Evolutionary conservation across 2,329 filamentous ascomycete genomes (phyloP).

Genomic region (Xylaria sp.): DNA sequence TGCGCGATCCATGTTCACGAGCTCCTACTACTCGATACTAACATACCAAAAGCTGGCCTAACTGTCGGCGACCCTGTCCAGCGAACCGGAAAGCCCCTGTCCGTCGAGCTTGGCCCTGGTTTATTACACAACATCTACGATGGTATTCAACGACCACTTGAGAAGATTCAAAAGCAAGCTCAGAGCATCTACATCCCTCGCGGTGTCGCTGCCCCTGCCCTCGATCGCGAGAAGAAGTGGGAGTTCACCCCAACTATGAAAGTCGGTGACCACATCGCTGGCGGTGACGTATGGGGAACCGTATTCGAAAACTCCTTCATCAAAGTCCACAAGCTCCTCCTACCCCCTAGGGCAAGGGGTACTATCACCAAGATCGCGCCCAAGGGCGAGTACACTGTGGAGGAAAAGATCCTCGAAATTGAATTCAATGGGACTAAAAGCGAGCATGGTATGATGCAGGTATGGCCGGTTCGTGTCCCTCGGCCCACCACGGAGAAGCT

Average conservation of each 20-base stretch:
- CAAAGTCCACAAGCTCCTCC: constrained; percentile 88
- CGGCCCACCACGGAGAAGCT: constrained; percentile 92
- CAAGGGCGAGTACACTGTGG: constrained; percentile 92
- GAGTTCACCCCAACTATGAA: constrained; percentile 91
- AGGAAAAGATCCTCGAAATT: constrained; percentile 90
- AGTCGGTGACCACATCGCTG: constrained; percentile 95
- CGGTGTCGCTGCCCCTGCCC: constrained; percentile 83
- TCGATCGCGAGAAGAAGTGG: constrained; percentile 94
- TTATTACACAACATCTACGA: constrained; percentile 99
- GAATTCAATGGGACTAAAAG: constrained; percentile 97
- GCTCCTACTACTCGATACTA: background rate
- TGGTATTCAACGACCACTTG: constrained; percentile 94
- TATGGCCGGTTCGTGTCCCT: constrained; percentile 96
- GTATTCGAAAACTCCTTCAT: constrained; percentile 97
- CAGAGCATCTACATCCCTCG: constrained; percentile 97
- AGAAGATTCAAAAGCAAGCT: constrained; percentile 76
- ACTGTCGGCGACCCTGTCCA: constrained; percentile 92
- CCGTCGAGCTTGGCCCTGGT: constrained; percentile 95
- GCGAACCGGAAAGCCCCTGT: constrained; percentile 92
- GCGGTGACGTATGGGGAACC: constrained; percentile 92
- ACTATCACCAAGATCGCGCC: constrained; percentile 89
- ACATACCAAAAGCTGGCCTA: constrained; percentile 72
- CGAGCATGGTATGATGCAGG: constrained; percentile 97
- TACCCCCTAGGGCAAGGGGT: constrained; percentile 87
- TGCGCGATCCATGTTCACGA: constrained; percentile 33